Base-by-base conservation (phyloP, 495 filamentous ascomycete genomes). In the Penicillium alfredii region DNA sequence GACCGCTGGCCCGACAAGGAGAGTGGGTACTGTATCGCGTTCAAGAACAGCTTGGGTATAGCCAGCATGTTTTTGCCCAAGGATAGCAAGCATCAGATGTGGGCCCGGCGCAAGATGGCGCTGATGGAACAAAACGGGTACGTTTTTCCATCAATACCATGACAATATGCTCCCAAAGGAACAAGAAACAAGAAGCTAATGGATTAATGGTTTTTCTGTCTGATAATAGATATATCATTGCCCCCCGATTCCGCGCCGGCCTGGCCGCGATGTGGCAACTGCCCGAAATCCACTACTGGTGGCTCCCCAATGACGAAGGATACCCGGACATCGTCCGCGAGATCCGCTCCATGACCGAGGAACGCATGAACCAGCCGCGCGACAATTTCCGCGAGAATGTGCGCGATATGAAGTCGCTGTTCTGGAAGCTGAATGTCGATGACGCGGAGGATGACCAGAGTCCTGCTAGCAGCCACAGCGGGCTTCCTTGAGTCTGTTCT, bases 171-270 rank as follows among this genome's bases (percentile, higher is more conserved):
- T n/a, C n/a, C n/a, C n/a, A n/a, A n/a, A n/a, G n/a, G n/a, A n/a
- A n/a, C n/a, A n/a, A n/a, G n/a, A n/a, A n/a, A n/a, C n/a, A n/a
- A n/a, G n/a, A n/a, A n/a, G n/a, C n/a, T n/a, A n/a, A n/a, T n/a
- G n/a, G n/a, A 25, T 25, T 8, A 25, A 25, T 25, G 22, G 3
- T 38, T 13, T 21, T 19, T 19, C 13, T 7, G n/a, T 6, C 19
- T n/a, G n/a, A n/a, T n/a, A n/a, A 29, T 50, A 96, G 90, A 27
- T 94, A 93, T 57, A 81, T 93, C 16, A 87, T 81, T 42, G 81
- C 89, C 6, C 60, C 74, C 18, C 78, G 74, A 26, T 81, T 89
- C 59, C 85, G 90, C 48, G 58, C 63, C 15, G 75, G 73, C 33
- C 80, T 98, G 68, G 75, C 84, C 9, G 74, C 79, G 18, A 54